Percentiles rank a stretch among this genome's conserved stretches.
phyloP scores from a whole-genome alignment of 2,329 filamentous ascomycete species.

The Neocucurbitaria cava region DNA sequence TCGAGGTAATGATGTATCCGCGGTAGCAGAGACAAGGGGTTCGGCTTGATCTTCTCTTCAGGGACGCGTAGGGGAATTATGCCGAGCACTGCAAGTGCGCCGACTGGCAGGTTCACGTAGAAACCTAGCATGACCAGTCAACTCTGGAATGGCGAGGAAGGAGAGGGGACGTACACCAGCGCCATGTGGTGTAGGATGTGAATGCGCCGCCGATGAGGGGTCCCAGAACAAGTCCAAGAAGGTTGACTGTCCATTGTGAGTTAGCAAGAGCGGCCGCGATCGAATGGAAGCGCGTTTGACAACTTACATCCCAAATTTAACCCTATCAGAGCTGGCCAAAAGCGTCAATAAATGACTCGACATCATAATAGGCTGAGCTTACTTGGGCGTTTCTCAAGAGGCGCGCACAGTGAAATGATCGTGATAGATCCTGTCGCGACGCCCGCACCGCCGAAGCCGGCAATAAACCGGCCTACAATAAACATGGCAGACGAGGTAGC shows the following conservation, averaged over 20 bases:
- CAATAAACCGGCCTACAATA: not conserved
- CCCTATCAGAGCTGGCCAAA: not conserved
- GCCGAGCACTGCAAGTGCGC: not conserved
- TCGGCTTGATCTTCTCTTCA: not conserved
- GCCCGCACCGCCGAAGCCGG: not conserved
- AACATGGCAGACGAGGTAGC: not conserved
- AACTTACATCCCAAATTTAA: not conserved
- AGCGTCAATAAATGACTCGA: not conserved
- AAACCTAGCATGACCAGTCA: not conserved
- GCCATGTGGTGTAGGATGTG: not conserved
- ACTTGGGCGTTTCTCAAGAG: slow-evolving; percentile 33
- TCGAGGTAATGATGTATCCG: not conserved
- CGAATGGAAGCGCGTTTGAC: not conserved
- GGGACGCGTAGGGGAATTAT: not conserved
- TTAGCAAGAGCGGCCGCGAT: not conserved
- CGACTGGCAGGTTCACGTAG: not conserved
- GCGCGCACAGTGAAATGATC: not conserved
- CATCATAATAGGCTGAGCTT: not conserved
- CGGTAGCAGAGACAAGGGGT: not conserved
- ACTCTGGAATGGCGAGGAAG: not conserved
- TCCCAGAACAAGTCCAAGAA: not conserved
- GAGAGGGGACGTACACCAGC: not conserved
- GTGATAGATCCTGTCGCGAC: not conserved
- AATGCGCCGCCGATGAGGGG: not conserved
- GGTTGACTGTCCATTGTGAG: slow-evolving; percentile 1